Evolutionary conservation across 108 stramenopile species (phyloP), one percentile per base, ranked within the genome.

Genomic region (Fragilaria radians): DNA sequence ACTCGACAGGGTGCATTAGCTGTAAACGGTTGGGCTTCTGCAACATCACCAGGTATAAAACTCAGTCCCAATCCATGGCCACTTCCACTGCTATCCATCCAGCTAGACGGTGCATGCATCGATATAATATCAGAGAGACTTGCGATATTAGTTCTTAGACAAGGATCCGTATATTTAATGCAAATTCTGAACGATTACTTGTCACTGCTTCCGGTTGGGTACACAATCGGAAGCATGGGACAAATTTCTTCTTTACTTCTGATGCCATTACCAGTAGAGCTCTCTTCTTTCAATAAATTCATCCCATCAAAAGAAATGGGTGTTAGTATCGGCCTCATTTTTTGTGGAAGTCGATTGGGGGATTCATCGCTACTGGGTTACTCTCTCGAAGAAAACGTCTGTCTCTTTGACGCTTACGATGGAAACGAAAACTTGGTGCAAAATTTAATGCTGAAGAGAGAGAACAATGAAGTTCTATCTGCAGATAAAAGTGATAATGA

Each of bases 331-430:
- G 91, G 91, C 0, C 34, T 93, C 11, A 27, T 93, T 17, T 85
- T 89, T 55, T 77, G 81, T 4, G 91, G 85, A 34, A 89, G 87
- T 54, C 81, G 91, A 50, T 53, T 89, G 55, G 91, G 91, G 54
- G 86, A 93, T 67, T 87, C 85, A 19, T 74, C 81, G 34, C 62
- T 93, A 23, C 68, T 93, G 21, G 78, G 80, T n/a, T 89, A 76
- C 72, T 75, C 78, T 17, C 51, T 85, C 48, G 36, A 85, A 78
- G 28, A 63, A 56, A 32, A 54, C 32, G 17, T 51, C 69, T 17
- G 55, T 7, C 36, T 68, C 17, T 58, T 47, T 32, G 64, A 62
- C 7, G 60, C 73, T 9, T 61, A 70, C 23, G 54, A 73, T 70
- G 67, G 58, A 31, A 61, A 65, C 32, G 24, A 30, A 29, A 48